Percentiles rank a stretch among this genome's conserved stretches.
phyloP scores from a whole-genome alignment of 2,329 filamentous ascomycete genomes.

The Trematosphaeria pertusa region DNA sequence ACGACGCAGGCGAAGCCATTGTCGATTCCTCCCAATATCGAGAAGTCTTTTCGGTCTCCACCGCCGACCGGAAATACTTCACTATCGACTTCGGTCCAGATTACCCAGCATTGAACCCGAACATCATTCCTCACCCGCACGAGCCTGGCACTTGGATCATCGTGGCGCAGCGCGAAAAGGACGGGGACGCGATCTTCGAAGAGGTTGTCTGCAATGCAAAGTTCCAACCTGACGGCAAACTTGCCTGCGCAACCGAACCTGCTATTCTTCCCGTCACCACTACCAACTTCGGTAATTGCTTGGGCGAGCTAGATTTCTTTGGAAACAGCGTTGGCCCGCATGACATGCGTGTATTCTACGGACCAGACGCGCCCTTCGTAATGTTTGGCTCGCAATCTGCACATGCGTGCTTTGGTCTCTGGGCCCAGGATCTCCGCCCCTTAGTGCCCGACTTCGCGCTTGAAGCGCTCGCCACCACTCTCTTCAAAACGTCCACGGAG shows the following conservation, averaged over 20 bases:
- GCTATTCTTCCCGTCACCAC: slow-evolving; percentile 55
- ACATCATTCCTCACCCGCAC: slow-evolving; percentile 63
- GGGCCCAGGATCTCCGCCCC: slow-evolving; percentile 61
- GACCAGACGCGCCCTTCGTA: slow-evolving; percentile 58
- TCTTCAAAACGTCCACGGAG: slow-evolving; percentile 57
- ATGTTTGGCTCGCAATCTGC: slow-evolving; percentile 64
- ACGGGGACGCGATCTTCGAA: slow-evolving; percentile 28
- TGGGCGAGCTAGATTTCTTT: slow-evolving; percentile 53
- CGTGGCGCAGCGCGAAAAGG: slow-evolving; percentile 55
- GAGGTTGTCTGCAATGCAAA: slow-evolving; percentile 60
- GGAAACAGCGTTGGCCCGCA: slow-evolving; percentile 60
- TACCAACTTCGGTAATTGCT: slow-evolving; percentile 55
- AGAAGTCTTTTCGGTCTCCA: slow-evolving; percentile 58
- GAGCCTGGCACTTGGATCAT: slow-evolving; percentile 59
- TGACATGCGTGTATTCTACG: slow-evolving; percentile 65
- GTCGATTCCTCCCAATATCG: slow-evolving; percentile 3
- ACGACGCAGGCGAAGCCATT: neutral
- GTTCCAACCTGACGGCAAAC: slow-evolving; percentile 49
- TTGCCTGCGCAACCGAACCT: slow-evolving; percentile 54
- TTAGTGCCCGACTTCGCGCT: slow-evolving; percentile 54
- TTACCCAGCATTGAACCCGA: slow-evolving; percentile 59
- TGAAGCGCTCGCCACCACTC: slow-evolving; percentile 32
- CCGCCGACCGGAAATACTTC: slow-evolving; percentile 57
- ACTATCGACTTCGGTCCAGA: slow-evolving; percentile 55
- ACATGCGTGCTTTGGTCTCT: slow-evolving; percentile 65